Percentiles rank a stretch among this genome's conserved stretches.
These are phyloP conservation scores for Xylaria cubensis DNA, from an alignment of 495 filamentous ascomycete species.

Conservation along the genomic window DNA sequence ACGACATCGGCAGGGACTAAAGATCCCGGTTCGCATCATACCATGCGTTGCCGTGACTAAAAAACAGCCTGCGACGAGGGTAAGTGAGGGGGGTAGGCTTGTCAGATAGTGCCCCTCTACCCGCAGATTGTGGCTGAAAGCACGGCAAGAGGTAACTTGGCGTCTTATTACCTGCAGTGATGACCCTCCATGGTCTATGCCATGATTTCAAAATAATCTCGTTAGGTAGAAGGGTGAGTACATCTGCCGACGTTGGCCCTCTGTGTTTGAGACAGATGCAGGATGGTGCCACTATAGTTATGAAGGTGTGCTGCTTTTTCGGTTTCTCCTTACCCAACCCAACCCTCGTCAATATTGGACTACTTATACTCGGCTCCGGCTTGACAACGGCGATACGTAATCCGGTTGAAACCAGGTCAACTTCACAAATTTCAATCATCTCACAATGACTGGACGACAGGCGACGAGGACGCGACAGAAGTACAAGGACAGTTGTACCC, in stretches of 20 bases:
- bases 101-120: constrained; percentile 21
- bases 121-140: constrained; percentile 29
- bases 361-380: constrained; percentile 28
- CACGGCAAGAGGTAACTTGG: constrained; percentile 18
- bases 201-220: constrained; percentile 24
- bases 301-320: constrained; percentile 23
- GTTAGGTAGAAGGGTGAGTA: constrained; percentile 17
- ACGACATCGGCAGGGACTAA: constrained; percentile 22
- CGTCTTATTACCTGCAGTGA: constrained; percentile 24
- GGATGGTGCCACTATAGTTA: constrained; percentile 26
- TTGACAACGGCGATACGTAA: constrained; percentile 17
- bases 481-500: constrained; percentile 33
- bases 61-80: neutral
- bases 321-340: constrained; percentile 12
- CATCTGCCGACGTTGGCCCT: constrained; percentile 25
- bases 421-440: constrained; percentile 20
- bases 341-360: constrained; percentile 24
- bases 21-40: constrained; percentile 20
- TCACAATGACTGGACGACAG: constrained; percentile 29
- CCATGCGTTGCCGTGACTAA: constrained; percentile 15
- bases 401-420: constrained; percentile 8
- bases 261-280: constrained; percentile 23
- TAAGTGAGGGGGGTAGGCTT: constrained; percentile 4
- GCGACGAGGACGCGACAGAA: constrained; percentile 31
- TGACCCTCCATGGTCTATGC: constrained; percentile 22